Percentiles rank a stretch among this genome's conserved stretches.
phyloP scores from a whole-genome alignment of 1,284 basidiomycete genomes.

The Peniophora sp. region DNA sequence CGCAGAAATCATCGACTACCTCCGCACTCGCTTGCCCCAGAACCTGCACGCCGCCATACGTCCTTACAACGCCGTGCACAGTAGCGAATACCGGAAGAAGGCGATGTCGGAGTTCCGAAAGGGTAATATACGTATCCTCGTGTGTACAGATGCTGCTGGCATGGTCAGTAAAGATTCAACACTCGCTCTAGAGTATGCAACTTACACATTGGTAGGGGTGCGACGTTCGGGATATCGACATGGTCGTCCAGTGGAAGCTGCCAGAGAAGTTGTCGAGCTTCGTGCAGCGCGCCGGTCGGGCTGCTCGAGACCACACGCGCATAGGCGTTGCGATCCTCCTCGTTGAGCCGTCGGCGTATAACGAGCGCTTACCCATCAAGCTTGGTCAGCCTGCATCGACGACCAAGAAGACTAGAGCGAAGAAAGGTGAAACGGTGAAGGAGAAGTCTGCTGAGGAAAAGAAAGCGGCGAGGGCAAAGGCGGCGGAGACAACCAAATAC shows the following conservation, averaged over 20 bases:
- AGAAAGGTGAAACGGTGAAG: too few species aligned
- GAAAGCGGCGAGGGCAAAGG: background rate
- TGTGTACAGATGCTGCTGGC: constrained; percentile 25
- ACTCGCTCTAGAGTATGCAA: too few species aligned
- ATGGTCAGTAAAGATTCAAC: constrained; percentile 12
- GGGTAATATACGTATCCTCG: constrained; percentile 11
- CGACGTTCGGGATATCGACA: constrained; percentile 16
- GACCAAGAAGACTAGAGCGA: background rate
- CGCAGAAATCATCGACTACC: constrained; percentile 14
- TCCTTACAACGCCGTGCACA: constrained; percentile 14
- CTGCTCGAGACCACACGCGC: constrained; percentile 10
- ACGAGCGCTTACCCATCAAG: background rate
- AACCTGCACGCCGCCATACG: constrained; percentile 4
- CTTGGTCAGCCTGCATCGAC: background rate
- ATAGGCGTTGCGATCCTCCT: constrained; percentile 15
- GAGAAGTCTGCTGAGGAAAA: background rate
- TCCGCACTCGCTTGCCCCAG: constrained; percentile 1
- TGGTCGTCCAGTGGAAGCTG: constrained; percentile 18
- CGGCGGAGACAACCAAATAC: background rate
- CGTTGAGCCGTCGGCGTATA: constrained; percentile 13
- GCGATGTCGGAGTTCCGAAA: constrained; percentile 13
- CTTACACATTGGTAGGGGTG: constrained; percentile 11
- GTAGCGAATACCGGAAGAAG: constrained; percentile 7
- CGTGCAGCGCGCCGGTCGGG: constrained; percentile 17
- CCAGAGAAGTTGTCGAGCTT: constrained; percentile 15